phyloP scores from a whole-genome alignment of 257 asterid species.

The Capsicum rhomboideum region DNA sequence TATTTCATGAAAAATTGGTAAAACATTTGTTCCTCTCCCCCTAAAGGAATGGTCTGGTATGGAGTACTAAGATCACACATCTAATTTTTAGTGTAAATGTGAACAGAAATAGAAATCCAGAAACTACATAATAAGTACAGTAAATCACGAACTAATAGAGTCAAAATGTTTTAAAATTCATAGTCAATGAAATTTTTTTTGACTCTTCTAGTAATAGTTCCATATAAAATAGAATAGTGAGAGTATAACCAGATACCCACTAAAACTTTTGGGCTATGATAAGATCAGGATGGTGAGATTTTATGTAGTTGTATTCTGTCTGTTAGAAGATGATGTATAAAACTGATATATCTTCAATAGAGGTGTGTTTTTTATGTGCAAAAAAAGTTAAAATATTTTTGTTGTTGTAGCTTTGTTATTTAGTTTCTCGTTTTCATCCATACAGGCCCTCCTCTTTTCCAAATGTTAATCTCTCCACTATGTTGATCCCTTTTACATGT shows the following conservation, averaged over 20 bases:
- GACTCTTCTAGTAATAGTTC: not conserved
- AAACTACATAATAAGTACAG: not conserved
- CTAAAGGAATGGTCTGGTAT: not conserved
- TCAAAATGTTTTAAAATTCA: not conserved
- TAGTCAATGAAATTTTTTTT: not conserved
- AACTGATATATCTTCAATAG: not conserved
- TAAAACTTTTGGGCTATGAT: not conserved
- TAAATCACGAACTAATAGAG: not conserved
- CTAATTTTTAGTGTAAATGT: not conserved
- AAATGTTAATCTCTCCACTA: not conserved
- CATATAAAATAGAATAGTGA: not conserved
- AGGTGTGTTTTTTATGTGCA: not conserved
- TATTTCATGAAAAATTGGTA: not conserved
- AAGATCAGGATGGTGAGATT: not conserved
- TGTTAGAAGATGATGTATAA: not conserved
- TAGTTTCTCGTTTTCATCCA: not conserved
- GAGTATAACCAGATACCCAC: not conserved
- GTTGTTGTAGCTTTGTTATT: not conserved
- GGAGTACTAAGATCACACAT: not conserved
- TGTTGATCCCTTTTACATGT: not conserved
- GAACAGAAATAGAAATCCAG: not conserved
- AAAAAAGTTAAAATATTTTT: not conserved
- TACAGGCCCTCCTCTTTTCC: not conserved
- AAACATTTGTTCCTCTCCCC: not conserved
- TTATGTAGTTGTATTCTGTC: not conserved